Evolutionary conservation across 2,329 filamentous ascomycete species (phyloP).

Genomic region (Polychaeton citri): DNA sequence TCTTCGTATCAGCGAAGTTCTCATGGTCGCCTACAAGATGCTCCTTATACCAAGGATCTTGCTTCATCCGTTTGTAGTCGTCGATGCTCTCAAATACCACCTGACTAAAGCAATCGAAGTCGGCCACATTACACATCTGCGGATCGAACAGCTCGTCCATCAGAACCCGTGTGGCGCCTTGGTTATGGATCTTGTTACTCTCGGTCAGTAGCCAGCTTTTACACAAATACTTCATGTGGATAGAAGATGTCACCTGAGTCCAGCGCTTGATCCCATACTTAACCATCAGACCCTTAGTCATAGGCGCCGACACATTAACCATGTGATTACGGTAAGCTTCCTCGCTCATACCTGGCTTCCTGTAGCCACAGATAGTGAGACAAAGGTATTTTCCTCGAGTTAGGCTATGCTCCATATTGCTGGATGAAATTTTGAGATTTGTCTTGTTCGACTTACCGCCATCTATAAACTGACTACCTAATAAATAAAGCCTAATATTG

Average conservation of each 20-base stretch:
- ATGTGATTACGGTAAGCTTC: slow-evolving; percentile 36
- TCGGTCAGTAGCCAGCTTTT: slow-evolving; percentile 9
- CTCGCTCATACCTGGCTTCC: slow-evolving; percentile 34
- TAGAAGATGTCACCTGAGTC: slow-evolving; percentile 24
- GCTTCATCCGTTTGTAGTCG: slow-evolving; percentile 35
- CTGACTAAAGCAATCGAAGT: slow-evolving; percentile 39
- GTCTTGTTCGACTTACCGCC: no score
- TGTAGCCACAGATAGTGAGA: slow-evolving; percentile 37
- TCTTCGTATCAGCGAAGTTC: slow-evolving; percentile 37
- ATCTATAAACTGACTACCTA: no score
- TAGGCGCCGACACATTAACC: slow-evolving; percentile 32
- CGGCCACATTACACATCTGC: slow-evolving; percentile 36
- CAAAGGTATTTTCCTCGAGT: slow-evolving; percentile 8
- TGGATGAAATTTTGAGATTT: no score
- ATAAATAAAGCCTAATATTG: no score
- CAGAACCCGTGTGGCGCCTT: slow-evolving; percentile 20
- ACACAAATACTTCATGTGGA: no score
- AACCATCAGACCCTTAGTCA: slow-evolving; percentile 36
- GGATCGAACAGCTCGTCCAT: slow-evolving; percentile 32
- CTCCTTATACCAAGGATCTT: slow-evolving; percentile 37
- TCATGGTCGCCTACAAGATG: slow-evolving; percentile 33
- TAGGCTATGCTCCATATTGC: no score
- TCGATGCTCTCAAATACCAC: slow-evolving; percentile 33
- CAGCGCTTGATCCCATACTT: slow-evolving; percentile 37
- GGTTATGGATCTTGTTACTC: slow-evolving; percentile 28